phyloP scores from a whole-genome alignment of 768 basidiomycete species.

The Leccinum variicolor region DNA sequence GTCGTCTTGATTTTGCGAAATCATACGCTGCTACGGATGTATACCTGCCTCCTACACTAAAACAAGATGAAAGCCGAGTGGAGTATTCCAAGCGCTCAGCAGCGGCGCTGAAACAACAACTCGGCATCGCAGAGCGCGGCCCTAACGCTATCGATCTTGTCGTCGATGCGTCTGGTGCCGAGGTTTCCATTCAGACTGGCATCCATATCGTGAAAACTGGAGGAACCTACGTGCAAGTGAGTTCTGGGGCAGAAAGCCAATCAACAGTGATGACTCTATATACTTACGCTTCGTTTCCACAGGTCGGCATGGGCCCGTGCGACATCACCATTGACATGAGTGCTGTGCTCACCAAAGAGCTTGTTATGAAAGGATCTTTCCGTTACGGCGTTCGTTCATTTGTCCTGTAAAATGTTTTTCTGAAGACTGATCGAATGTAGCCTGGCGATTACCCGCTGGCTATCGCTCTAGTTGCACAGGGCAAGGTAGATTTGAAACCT shows the following conservation, averaged over 20 bases:
- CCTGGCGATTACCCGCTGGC: constrained; percentile 85
- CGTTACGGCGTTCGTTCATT: constrained; percentile 65
- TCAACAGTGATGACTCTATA: background rate
- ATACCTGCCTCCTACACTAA: constrained; percentile 58
- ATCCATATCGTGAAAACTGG: constrained; percentile 72
- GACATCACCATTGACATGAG: constrained; percentile 74
- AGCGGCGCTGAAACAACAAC: constrained; percentile 54
- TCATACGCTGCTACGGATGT: constrained; percentile 77
- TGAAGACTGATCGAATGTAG: constrained; percentile 31
- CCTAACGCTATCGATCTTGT: constrained; percentile 75
- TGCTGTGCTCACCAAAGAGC: constrained; percentile 69
- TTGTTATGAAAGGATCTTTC: constrained; percentile 88
- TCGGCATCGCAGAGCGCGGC: constrained; percentile 73
- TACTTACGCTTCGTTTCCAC: constrained; percentile 4
- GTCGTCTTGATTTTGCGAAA: constrained; percentile 84
- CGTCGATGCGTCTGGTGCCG: constrained; percentile 90
- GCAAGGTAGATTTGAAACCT: constrained; percentile 82
- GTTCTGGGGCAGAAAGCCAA: constrained; percentile 4
- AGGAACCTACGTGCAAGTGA: constrained; percentile 69
- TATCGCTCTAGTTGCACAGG: constrained; percentile 77
- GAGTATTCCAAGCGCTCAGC: constrained; percentile 76
- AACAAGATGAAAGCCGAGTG: constrained; percentile 62
- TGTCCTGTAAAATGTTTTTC: background rate
- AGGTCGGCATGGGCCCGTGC: constrained; percentile 83
- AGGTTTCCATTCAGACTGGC: constrained; percentile 87